Base-by-base conservation (phyloP, 2,329 filamentous ascomycete genomes). In the Colletotrichum musae region DNA sequence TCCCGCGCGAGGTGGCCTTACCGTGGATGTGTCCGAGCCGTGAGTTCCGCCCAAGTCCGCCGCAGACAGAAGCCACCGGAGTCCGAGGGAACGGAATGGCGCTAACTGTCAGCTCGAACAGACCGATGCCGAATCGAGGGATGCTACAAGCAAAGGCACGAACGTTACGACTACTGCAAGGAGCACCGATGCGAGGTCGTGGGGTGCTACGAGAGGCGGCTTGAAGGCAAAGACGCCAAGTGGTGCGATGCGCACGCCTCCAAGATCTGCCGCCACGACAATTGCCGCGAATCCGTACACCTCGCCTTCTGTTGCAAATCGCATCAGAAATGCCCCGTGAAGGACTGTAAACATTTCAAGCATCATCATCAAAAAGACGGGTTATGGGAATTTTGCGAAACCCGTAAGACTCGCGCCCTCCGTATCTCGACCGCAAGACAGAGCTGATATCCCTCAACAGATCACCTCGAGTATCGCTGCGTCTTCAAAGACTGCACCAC, bases 11-110 rank as follows among this genome's bases (percentile, higher is more conserved):
- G 9, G 28, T 60, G n/a, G 26, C 67, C 26, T 52, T 70, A 12
- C 67, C 67, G 24, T 70, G 67, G 67, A 60, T 61, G 13, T 70
- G 67, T 60, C 50, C 63, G 26, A 64, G 64, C 57, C 67, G 67
- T 70, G 26, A 67, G 67, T 61, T 53, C 39, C 39, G 10, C 32
- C 3, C 32, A 36, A 36, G 18, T 26, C 36, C 16, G 41, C 43
- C 39, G 32, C 3, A n/a, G 4, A 15, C 9, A 36, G 32, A 36
- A 36, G 36, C 15, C 51, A 18, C 41, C 41, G 41, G 41, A 43
- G 45, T 24, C 51, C 36, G 36, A n/a, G 56, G 16, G 18, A 21
- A 67, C 52, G 62, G 57, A 21, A 61, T 61, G 62, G 57, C 43
- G 56, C 57, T 70, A 36, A 70, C 36, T 18, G 28, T 21, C 36